These are phyloP conservation scores for Xylaria venustula DNA, from an alignment of 495 filamentous ascomycete genomes.

Conservation along the genomic window DNA sequence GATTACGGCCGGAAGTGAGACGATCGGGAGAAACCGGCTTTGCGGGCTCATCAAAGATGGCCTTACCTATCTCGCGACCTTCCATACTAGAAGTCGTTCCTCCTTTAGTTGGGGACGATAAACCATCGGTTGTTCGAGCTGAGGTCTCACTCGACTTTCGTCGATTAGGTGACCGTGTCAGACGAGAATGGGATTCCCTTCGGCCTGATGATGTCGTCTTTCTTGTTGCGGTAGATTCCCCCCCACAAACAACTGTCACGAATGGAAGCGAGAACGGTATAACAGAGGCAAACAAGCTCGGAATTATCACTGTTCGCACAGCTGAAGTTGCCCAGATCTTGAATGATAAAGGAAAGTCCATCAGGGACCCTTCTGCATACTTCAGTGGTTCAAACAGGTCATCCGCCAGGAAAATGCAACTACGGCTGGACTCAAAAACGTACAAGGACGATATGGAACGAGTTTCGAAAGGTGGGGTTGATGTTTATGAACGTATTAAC, in stretches of 20 bases:
- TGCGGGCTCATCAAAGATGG: conserved; percentile 87
- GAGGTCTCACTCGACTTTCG: conserved; percentile 89
- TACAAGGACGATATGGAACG: conserved; percentile 78
- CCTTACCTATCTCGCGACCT: conserved; percentile 79
- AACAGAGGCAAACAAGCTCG: conserved; percentile 56
- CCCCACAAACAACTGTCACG: conserved; percentile 49
- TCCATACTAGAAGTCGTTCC: conserved; percentile 85
- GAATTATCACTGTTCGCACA: conserved; percentile 70
- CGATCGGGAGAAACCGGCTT: conserved; percentile 67
- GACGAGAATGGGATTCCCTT: conserved; percentile 88
- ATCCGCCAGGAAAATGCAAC: conserved; percentile 64
- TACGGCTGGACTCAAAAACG: conserved; percentile 75
- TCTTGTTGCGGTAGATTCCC: conserved; percentile 68
- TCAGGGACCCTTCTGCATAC: conserved; percentile 58
- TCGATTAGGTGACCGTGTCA: conserved; percentile 67
- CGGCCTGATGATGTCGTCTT: conserved; percentile 89
- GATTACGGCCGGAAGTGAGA: conserved; percentile 67
- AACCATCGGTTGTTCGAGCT: conserved; percentile 80
- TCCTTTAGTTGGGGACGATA: conserved; percentile 77
- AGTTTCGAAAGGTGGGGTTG: conserved; percentile 60
- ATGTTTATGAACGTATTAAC: conserved; percentile 85
- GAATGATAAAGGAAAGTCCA: conserved; percentile 78
- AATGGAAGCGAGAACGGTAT: conserved; percentile 52
- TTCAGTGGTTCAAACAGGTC: conserved; percentile 44
- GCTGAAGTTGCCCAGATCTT: conserved; percentile 86